Evolutionary conservation across 2,329 filamentous ascomycete species (phyloP), one percentile per base, ranked within the genome.

Genomic region (Clarireedia sp.): DNA sequence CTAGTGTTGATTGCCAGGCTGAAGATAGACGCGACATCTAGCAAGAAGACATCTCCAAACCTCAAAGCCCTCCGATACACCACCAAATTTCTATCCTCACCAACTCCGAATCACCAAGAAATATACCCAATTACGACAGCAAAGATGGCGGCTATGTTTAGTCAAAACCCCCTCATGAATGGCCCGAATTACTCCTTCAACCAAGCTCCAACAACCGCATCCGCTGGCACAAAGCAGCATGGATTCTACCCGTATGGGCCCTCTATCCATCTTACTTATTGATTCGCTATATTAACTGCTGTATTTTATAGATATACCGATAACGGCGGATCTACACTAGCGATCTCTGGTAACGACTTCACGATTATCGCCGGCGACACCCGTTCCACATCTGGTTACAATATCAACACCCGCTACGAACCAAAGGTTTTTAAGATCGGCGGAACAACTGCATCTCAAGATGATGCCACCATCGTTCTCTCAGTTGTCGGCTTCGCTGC

Each of bases 341-440:
- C 90, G 68, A 97, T 99, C 72, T 86, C 90, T 40, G 94, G 95
- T 65, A 84, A 85, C 69, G 89, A 95, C 77, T 99, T 97, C 78
- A 84, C 90, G 69, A 95, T 99, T 75, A 84, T 99, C 71, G 94
- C 94, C 45, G 94, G 95, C 74, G 94, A 99, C 77, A 99, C 94
- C 66, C 89, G 94, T 71, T 89, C 90, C 69, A 96, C 91, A 55
- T 87, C 89, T 62, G 94, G 95, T 70, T 99, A 96, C 83, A 96
- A 87, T 79, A 99, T 99, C 85, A 96, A 99, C 83, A 91, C 91
- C 57, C 88, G 94, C 67, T 92, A 89, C 78, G 82, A 86, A 57
- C 94, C 94, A 56, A 99, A 99, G 75, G 87, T 99, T 60, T 99
- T 96, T 82, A 90, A 89, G 74, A 95, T 99, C 65, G 94, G 95